Evolutionary conservation across 1,139 yeast genomes (phyloP), one percentile per base, ranked within the genome.

Genomic region (Saccharomyces uvarum): DNA sequence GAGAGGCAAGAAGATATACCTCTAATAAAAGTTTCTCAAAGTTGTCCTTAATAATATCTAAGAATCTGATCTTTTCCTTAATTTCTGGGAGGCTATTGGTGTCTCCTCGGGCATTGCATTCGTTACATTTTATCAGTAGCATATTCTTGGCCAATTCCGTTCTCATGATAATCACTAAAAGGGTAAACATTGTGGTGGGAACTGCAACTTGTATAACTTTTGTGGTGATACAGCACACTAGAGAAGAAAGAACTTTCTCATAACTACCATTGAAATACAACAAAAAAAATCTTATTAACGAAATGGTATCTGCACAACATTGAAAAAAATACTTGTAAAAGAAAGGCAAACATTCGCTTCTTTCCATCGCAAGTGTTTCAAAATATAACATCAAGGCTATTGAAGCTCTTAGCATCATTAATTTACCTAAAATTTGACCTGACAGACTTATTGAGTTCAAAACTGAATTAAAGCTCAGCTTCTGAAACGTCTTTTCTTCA

Each of bases 361-460:
- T 16, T 54, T 50, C 16, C 56, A 48, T 38, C 4, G 56, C 54
- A 44, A 57, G 48, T 31, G 54, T 57, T 53, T 68, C 71, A 41
- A 66, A 67, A 57, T 67, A 62, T n/a, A 63, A 53, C 54, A 65
- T 57, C 28, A 67, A 38, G 2, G 70, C 64, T 52, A 61, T 57
- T 1, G 65, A 59, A 1, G 64, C 59, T 48, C 70, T 61, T n/a
- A 66, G 54, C 51, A 63, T 52, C 31, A 66, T 54, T 38, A 63
- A 50, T 32, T 56, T 54, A 33, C 64, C 62, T 52, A 67, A 49
- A 38, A 63, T 54, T n/a, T 60, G 56, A 11, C 62, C 56, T 9
- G 65, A 63, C 48, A 64, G 55, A 8, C 58, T 54, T 6, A 59
- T 50, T 1, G 65, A 54, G 59, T 48, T 59, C 56, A 13, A 60